Base-by-base conservation (phyloP, 73 alveolate species). In the Paramecium primaurelia region DNA sequence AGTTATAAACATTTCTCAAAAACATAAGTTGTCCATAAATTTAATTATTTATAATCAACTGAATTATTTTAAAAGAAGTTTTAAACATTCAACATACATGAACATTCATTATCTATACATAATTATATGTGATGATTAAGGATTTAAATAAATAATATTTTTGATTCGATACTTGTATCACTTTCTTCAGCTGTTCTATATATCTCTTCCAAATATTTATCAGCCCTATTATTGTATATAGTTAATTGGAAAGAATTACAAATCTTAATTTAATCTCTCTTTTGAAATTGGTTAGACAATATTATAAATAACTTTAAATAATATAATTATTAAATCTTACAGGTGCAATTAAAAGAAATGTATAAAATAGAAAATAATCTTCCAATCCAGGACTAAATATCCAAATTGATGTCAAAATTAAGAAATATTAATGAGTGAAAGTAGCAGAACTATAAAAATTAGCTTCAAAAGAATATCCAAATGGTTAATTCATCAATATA, bases 391-490 rank as follows among this genome's bases (percentile, higher is more conserved):
- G 47, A 37, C 87, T 73, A 44, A 73, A 73, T 0, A 73, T 73
- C 87, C 87, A 73, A 12, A 73, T 38, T 2, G 60, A 30, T 34
- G 38, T 34, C 10, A 73, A n/a, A 37, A 73, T 37, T 9, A 73
- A 4, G 20, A 73, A 73, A n/a, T 73, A 73, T 14, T 73, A 6
- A 73, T 40, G 58, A 36, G 37, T 37, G 22, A 40, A 73, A 4
- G 59, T 36, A 5, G 87, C 87, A 8, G 87, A 36, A 40, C 60
- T 30, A 18, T 37, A 73, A 73, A 73, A 73, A 8, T 73, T 73
- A 4, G 87, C 87, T 18, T 73, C 87, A 40, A 73, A 73, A 3
- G 59, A 73, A 11, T 37, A 73, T 36, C 87, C 87, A 73, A 73
- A 73, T n/a, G 87, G 87, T 37, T 37, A 8, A 36, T 40, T 73